Evolutionary conservation across 345 rosid genomes (phyloP).

Genomic region (Pugionium dolabratum): DNA sequence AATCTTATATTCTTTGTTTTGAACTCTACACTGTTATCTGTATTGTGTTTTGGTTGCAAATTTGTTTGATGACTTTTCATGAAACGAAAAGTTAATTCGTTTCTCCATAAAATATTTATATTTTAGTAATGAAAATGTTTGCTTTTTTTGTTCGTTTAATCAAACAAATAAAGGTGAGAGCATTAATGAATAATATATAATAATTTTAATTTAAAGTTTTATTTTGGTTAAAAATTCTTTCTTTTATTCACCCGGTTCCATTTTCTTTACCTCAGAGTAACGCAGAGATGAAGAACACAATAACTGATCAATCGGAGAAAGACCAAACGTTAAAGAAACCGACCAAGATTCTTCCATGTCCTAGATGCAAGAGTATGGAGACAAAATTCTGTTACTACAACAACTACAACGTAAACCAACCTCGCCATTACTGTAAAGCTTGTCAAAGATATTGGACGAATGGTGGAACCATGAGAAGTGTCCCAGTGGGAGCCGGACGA

Average conservation of each 20-base stretch:
- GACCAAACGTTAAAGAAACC: slow-evolving; percentile 75
- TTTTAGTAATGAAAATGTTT: background rate
- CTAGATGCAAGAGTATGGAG: slow-evolving; percentile 83
- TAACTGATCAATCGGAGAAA: slow-evolving; percentile 34
- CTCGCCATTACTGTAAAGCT: slow-evolving; percentile 90
- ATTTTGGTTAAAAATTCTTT: background rate
- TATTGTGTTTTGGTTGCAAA: background rate
- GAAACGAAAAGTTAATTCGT: slow-evolving; percentile 27
- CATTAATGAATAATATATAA: background rate
- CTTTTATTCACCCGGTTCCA: background rate
- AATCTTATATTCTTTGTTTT: background rate
- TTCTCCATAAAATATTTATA: slow-evolving; percentile 19
- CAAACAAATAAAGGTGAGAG: slow-evolving; percentile 18
- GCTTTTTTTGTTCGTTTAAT: background rate
- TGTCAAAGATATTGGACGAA: slow-evolving; percentile 97
- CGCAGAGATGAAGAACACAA: slow-evolving; percentile 6
- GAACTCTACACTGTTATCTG: too few species aligned
- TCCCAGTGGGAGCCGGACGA: slow-evolving; percentile 87
- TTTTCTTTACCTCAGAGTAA: background rate
- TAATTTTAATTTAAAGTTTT: too few species aligned
- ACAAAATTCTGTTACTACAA: slow-evolving; percentile 94
- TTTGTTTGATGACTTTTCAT: slow-evolving; percentile 30
- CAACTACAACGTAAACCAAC: slow-evolving; percentile 89
- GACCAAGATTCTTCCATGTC: slow-evolving; percentile 82
- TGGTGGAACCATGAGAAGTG: slow-evolving; percentile 92